These are phyloP conservation scores for Nemania abortiva DNA, from an alignment of 2,329 filamentous ascomycete species.

Conservation along the genomic window DNA sequence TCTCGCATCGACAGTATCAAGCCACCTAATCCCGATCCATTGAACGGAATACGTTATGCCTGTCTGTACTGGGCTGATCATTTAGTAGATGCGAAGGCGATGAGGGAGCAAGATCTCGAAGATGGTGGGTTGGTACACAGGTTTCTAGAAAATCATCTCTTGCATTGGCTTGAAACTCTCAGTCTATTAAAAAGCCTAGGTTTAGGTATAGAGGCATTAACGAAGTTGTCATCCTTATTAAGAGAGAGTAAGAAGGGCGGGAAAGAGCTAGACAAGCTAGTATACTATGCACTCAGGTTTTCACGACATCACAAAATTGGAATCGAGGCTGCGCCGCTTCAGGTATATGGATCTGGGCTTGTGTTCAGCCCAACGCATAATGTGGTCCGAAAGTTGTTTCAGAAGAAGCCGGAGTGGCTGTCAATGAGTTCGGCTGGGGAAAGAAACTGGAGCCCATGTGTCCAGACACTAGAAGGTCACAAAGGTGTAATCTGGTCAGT, in stretches of 20 bases:
- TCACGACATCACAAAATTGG: not conserved
- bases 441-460: conserved; percentile 5
- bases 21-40: conserved; percentile 44
- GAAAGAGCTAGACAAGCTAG: conserved; percentile 21
- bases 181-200: conserved; percentile 47
- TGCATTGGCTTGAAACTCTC: conserved; percentile 60
- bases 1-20: conserved; percentile 42
- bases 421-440: conserved; percentile 3
- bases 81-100: conserved; percentile 44
- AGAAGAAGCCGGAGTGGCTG: conserved; percentile 36
- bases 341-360: conserved; percentile 38
- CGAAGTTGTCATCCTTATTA: conserved; percentile 15
- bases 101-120: conserved; percentile 17
- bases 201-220: conserved; percentile 31
- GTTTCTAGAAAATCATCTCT: conserved; percentile 54
- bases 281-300: conserved; percentile 23
- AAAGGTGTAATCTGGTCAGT: not conserved
- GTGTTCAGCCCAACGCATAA: conserved; percentile 35
- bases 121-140: conserved; percentile 5
- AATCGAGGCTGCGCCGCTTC: conserved; percentile 36
- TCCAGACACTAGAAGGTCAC: conserved; percentile 18
- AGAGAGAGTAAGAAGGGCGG: conserved; percentile 11
- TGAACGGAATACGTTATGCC: conserved; percentile 49
- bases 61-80: conserved; percentile 55
- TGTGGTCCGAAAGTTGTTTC: conserved; percentile 30